phyloP scores from a whole-genome alignment of 768 basidiomycete species.

The Arthromyces matolae region DNA sequence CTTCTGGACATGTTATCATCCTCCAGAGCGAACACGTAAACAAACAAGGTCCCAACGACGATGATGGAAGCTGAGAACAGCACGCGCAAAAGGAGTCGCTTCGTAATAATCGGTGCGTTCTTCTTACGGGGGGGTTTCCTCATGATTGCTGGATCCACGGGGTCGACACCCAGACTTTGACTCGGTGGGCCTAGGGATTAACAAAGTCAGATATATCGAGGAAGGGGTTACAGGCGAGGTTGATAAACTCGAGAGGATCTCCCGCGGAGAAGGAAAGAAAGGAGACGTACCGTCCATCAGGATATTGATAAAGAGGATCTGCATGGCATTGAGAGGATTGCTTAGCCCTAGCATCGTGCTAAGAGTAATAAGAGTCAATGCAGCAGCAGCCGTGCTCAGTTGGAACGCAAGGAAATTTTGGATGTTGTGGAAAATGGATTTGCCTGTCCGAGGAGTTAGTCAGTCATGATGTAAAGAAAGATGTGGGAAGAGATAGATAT shows the following conservation, averaged over 20 bases:
- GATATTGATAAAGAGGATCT: constrained; percentile 99
- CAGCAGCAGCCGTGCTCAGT: constrained; percentile 95
- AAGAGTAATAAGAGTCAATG: constrained; percentile 90
- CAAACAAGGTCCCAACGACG: constrained; percentile 81
- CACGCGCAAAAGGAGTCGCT: constrained; percentile 69
- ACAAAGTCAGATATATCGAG: too few species aligned
- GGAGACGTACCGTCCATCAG: constrained; percentile 82
- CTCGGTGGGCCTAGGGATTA: constrained; percentile 81
- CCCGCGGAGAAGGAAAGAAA: constrained; percentile 4
- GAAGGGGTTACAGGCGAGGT: constrained; percentile 6
- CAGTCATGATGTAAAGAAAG: constrained; percentile 4
- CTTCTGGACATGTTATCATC: constrained; percentile 81
- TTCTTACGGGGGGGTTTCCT: constrained; percentile 88
- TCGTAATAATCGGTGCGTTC: constrained; percentile 83
- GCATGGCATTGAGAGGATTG: constrained; percentile 96
- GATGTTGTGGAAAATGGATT: constrained; percentile 98
- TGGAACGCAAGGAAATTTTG: constrained; percentile 98
- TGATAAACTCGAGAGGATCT: not conserved
- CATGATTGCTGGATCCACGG: constrained; percentile 93
- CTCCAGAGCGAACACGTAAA: constrained; percentile 78
- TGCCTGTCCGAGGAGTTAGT: constrained; percentile 44
- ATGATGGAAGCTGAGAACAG: constrained; percentile 93
- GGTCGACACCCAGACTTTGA: constrained; percentile 95
- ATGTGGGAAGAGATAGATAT: not conserved
- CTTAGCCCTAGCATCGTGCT: constrained; percentile 86